These are phyloP conservation scores for Aureobasidium zeae DNA, from an alignment of 2,329 filamentous ascomycete genomes.

Conservation along the genomic window DNA sequence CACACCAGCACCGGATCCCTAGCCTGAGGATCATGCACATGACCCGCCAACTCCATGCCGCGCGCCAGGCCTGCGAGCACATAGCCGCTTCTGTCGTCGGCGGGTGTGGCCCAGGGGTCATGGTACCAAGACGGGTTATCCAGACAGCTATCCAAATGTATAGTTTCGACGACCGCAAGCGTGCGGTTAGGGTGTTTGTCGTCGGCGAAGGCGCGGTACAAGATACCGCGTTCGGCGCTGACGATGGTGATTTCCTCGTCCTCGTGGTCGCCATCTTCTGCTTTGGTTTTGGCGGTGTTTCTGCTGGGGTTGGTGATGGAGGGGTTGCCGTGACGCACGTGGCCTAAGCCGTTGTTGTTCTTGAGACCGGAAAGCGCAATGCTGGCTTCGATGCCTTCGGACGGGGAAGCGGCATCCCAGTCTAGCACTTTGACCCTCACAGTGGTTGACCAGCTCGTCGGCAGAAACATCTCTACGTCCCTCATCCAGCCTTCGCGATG, in stretches of 20 bases:
- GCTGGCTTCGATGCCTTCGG: constrained; percentile 33
- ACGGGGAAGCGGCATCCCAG: not conserved
- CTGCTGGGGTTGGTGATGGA: constrained; percentile 22
- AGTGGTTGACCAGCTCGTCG: constrained; percentile 33
- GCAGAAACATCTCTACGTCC: constrained; percentile 39
- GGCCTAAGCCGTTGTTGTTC: constrained; percentile 50
- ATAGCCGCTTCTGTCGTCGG: constrained; percentile 46
- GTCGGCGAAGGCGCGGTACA: constrained; percentile 34
- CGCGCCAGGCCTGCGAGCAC: constrained; percentile 42
- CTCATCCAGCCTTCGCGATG: constrained; percentile 43
- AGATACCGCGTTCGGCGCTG: constrained; percentile 37
- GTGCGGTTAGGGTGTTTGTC: constrained; percentile 18
- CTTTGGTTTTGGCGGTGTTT: too few species aligned
- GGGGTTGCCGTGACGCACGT: too few species aligned
- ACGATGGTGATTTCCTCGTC: constrained; percentile 28
- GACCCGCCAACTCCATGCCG: constrained; percentile 31
- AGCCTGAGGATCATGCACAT: constrained; percentile 32
- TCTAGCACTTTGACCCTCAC: constrained; percentile 17
- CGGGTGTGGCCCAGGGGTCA: constrained; percentile 41
- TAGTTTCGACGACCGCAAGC: constrained; percentile 35
- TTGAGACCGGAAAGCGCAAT: constrained; percentile 40
- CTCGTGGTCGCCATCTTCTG: too few species aligned
- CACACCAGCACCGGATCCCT: constrained; percentile 42
- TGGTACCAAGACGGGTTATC: constrained; percentile 53
- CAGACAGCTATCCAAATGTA: constrained; percentile 38